Conservation (phyloP, 805 yeast genomes). For the Hanseniaspora guilliermondii region DNA sequence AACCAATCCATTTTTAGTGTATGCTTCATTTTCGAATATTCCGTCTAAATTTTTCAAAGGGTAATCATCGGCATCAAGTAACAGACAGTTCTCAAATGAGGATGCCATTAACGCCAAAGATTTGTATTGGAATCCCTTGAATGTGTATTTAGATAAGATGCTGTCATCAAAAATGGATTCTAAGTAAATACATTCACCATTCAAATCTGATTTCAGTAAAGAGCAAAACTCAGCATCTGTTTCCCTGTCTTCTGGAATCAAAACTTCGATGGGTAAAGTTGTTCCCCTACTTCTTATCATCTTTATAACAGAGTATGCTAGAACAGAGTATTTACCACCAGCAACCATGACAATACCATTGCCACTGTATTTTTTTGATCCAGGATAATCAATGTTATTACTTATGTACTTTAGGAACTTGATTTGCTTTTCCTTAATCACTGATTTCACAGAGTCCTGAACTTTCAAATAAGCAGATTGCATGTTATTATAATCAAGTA, state of each 20-base stretch:
- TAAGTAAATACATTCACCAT: conserved; percentile 57
- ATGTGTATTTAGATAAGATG: conserved; percentile 36
- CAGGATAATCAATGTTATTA: conserved; percentile 17
- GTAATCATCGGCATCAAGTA: conserved; percentile 65
- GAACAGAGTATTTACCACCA: conserved; percentile 67
- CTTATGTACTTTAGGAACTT: conserved; percentile 16
- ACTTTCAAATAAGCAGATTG: conserved; percentile 22
- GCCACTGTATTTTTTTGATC: conserved; percentile 9
- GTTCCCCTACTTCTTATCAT: conserved; percentile 50
- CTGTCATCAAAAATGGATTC: conserved; percentile 41
- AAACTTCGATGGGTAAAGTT: conserved; percentile 59
- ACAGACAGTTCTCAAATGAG: conserved; percentile 55
- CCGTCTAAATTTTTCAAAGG: conserved; percentile 55
- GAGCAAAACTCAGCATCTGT: conserved; percentile 55
- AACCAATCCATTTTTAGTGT: conserved; percentile 37
- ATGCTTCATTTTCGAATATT: conserved; percentile 48
- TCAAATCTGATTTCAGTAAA: conserved; percentile 34
- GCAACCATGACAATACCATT: conserved; percentile 58
- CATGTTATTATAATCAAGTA: neutral
- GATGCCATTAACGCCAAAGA: conserved; percentile 60
- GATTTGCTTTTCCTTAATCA: conserved; percentile 19
- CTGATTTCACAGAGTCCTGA: conserved; percentile 15
- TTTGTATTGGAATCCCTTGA: conserved; percentile 58
- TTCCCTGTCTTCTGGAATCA: conserved; percentile 52
- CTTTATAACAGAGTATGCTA: conserved; percentile 52